Conservation (phyloP, 257 asterid genomes). For the Henckelia pumila region DNA sequence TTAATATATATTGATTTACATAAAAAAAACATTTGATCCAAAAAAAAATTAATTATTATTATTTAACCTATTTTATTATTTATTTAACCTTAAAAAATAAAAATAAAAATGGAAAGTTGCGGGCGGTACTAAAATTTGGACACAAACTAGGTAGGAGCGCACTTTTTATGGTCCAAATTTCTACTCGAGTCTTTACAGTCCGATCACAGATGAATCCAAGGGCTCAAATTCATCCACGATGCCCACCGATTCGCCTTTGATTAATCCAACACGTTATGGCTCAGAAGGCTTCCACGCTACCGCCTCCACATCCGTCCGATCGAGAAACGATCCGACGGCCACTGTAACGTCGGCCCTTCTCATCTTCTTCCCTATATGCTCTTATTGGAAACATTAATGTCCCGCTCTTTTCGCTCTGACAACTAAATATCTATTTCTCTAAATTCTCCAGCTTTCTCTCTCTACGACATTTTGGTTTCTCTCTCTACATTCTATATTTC, state of each 20-base stretch:
- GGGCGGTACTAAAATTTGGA: too few species aligned
- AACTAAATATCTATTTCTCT: constrained; percentile 23
- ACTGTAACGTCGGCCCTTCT: background rate
- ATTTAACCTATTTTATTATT: too few species aligned
- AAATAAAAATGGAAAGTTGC: too few species aligned
- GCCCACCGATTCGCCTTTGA: constrained; percentile 36
- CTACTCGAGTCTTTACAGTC: background rate
- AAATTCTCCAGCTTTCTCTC: background rate
- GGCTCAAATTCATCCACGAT: constrained; percentile 30
- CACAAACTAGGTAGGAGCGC: too few species aligned
- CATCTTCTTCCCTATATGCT: constrained; percentile 8
- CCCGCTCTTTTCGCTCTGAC: constrained; percentile 41
- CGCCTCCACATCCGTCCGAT: constrained; percentile 27
- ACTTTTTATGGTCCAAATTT: background rate
- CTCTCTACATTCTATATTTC: background rate
- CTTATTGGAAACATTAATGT: constrained; percentile 23
- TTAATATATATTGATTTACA: too few species aligned
- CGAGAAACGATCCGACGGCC: constrained; percentile 29
- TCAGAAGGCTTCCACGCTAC: constrained; percentile 48
- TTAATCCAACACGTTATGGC: constrained; percentile 39
- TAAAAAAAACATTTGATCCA: too few species aligned
- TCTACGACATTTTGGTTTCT: background rate
- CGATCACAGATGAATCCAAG: constrained; percentile 24
- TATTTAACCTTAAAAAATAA: too few species aligned
- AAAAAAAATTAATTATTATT: too few species aligned